Conservation (phyloP, 371 early-diverging fungal genomes). For the Smittium mucronatum region DNA sequence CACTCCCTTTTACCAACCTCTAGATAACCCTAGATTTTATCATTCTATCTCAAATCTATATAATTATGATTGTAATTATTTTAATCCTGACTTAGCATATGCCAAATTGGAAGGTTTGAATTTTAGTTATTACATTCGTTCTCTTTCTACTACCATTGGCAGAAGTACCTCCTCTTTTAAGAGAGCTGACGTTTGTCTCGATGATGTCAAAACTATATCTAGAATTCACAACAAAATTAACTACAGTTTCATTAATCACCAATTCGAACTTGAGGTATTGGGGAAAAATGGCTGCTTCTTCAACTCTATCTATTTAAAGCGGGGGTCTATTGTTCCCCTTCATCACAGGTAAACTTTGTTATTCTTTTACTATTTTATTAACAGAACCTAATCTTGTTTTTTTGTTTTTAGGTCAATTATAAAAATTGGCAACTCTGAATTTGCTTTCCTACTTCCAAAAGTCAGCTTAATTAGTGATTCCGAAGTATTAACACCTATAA, state of each 20-base stretch:
- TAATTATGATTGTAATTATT: too few species aligned
- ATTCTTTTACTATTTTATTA: background rate
- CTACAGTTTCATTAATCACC: slow-evolving; percentile 63
- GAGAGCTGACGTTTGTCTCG: slow-evolving; percentile 66
- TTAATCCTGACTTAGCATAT: slow-evolving; percentile 54
- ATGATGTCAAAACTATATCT: slow-evolving; percentile 67
- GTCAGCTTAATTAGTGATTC: background rate
- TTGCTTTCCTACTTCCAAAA: slow-evolving; percentile 49
- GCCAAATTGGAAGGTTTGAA: slow-evolving; percentile 77
- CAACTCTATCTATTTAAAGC: slow-evolving; percentile 57
- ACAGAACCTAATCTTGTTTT: background rate
- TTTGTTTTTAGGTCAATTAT: slow-evolving; percentile 40
- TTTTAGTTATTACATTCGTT: slow-evolving; percentile 67
- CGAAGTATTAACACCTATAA: background rate
- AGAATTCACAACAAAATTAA: slow-evolving; percentile 64
- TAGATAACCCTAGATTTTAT: too few species aligned
- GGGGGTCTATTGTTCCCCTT: slow-evolving; percentile 54
- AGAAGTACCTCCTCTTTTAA: slow-evolving; percentile 43
- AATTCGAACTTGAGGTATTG: slow-evolving; percentile 65
- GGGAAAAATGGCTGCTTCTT: slow-evolving; percentile 82
- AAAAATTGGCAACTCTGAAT: slow-evolving; percentile 65
- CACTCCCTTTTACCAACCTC: too few species aligned
- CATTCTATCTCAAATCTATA: too few species aligned
- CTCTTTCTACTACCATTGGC: slow-evolving; percentile 63
- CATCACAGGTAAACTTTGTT: slow-evolving; percentile 31